phyloP scores from a whole-genome alignment of 306 rosid genomes.

The Spatholobus suberectus region DNA sequence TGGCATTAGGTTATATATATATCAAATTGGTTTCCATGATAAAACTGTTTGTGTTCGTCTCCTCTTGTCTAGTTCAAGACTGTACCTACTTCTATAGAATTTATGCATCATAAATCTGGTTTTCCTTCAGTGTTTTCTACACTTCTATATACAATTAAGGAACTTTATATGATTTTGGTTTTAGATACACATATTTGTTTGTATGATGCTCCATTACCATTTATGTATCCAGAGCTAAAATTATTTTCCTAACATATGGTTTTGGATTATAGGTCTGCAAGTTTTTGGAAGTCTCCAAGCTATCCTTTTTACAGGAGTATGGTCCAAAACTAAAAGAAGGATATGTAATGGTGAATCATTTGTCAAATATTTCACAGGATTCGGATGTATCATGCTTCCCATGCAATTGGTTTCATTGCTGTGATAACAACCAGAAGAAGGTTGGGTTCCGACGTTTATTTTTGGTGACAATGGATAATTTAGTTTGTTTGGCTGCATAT shows the following conservation, averaged over 20 bases:
- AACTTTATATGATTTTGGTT: background rate
- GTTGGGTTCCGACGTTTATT: constrained; percentile 45
- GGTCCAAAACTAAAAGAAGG: constrained; percentile 97
- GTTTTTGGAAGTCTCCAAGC: constrained; percentile 94
- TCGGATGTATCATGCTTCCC: constrained; percentile 72
- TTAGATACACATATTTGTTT: constrained; percentile 7
- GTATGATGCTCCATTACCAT: constrained; percentile 34
- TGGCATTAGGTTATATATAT: constrained; percentile 25
- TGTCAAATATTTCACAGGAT: constrained; percentile 67
- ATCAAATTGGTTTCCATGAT: constrained; percentile 2
- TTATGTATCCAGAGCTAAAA: constrained; percentile 19
- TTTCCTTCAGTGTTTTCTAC: background rate
- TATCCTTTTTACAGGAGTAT: constrained; percentile 93
- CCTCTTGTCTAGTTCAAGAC: constrained; percentile 22
- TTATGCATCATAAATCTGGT: constrained; percentile 13
- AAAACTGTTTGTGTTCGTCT: background rate
- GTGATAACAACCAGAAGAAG: constrained; percentile 91
- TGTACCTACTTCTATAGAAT: constrained; percentile 3
- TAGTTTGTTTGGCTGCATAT: constrained; percentile 32
- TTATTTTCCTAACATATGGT: background rate
- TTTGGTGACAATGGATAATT: constrained; percentile 5
- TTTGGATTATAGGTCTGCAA: constrained; percentile 81
- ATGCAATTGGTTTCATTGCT: constrained; percentile 70
- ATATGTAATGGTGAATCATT: constrained; percentile 79
- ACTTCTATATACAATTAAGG: background rate